Evolutionary conservation across 1,284 basidiomycete genomes (phyloP), one percentile per base, ranked within the genome.

Genomic region (Apiotrichum montevideense): DNA sequence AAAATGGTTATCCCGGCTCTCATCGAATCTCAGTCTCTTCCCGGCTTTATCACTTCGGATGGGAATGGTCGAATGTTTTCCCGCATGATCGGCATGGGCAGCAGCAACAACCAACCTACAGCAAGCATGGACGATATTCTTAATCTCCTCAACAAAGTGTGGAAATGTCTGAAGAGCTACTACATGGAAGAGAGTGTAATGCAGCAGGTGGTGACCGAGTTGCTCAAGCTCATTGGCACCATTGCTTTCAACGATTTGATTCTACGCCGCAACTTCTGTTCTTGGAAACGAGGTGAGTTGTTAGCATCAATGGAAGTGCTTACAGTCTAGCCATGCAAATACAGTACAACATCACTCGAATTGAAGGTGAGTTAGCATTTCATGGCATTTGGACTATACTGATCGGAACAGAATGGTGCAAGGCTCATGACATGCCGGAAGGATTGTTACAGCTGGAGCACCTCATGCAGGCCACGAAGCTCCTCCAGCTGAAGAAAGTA

Each of bases 1-100:
- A 98, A 98, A 81, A 98, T 98, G 94, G 90, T 98, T 51, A 93
- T 99, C 57, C 96, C 96, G 15, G 96, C 96, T 4, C 79, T 98
- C 63, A 93, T 98, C 68, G 96, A 98, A 78, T 95, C 90, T 63
- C 96, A 98, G 76, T 95, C 94, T 21, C 79, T 99, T 52, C 96
- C 96, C 4, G 96, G 96, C 2, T 98, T 99, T 78, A 95, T 95
- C 50, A 96, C 93, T 15, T 92, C 86, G 57, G 96, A 98, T 68
- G 89, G 91, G 35, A 74, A 74, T 6, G 92, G 93, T 43, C 84
- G 94, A 51, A 80, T 99, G 68, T 96, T 98, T 80, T 94, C 92
- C 72, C 86, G 95, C 21, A 83, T 98, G 63, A 82, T 98, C 48
- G 71, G 70, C 5, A 72, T 73, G 66, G 90, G 87, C 70, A 82